A percentile compares a stretch with the other conserved stretches of the same genome.
phyloP scores from a whole-genome alignment of 192 early-diverging fungal genomes.

The Entomortierella lignicola region DNA sequence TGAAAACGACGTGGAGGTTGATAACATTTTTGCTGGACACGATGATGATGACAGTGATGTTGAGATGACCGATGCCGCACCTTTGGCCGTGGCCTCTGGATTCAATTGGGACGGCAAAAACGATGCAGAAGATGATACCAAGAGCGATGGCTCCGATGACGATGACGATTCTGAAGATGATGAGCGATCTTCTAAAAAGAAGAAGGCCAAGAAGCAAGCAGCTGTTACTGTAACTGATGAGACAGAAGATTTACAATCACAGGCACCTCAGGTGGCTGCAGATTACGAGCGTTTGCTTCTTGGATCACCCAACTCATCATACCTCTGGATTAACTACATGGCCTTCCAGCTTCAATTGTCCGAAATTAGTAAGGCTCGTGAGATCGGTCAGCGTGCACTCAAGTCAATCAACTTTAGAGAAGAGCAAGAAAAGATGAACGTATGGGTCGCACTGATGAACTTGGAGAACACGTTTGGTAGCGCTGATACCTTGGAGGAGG shows the following conservation, averaged over 20 bases:
- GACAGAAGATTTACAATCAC: constrained; percentile 72
- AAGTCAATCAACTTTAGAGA: constrained; percentile 92
- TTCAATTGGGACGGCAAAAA: constrained; percentile 55
- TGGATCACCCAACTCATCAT: constrained; percentile 96
- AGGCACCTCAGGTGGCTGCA: constrained; percentile 78
- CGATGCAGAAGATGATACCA: constrained; percentile 53
- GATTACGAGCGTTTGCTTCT: constrained; percentile 95
- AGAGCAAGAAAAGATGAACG: constrained; percentile 96
- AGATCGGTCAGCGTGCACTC: constrained; percentile 93
- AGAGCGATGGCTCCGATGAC: constrained; percentile 45
- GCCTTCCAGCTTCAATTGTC: constrained; percentile 96
- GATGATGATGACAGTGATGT: constrained; percentile 49
- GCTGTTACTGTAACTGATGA: constrained; percentile 71
- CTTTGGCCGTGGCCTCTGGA: constrained; percentile 24
- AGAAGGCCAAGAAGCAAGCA: constrained; percentile 58
- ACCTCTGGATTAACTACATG: constrained; percentile 99
- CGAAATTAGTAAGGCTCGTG: constrained; percentile 92
- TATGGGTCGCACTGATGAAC: constrained; percentile 97
- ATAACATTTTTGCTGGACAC: background rate
- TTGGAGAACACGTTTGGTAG: constrained; percentile 96
- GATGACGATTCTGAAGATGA: constrained; percentile 55
- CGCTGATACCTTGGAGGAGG: constrained; percentile 76
- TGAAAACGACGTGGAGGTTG: background rate
- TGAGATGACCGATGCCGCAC: constrained; percentile 45
- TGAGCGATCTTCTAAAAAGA: constrained; percentile 57